These are phyloP conservation scores for Melastoma candidum DNA, from an alignment of 441 rosid genomes.

Conservation along the genomic window DNA sequence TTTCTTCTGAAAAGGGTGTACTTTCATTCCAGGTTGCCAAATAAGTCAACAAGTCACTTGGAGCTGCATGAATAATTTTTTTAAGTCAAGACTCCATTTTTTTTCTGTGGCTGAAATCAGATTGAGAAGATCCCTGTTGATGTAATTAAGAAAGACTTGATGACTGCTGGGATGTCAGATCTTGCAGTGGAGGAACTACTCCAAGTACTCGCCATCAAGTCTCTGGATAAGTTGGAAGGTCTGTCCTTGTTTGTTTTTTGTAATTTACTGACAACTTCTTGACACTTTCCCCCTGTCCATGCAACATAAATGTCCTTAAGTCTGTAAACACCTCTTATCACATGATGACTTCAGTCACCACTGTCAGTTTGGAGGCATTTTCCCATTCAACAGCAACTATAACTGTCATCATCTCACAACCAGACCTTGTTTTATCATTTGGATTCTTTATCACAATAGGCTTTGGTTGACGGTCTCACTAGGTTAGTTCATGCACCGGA, in stretches of 20 bases:
- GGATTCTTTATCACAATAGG: too few species aligned
- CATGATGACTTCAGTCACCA: too few species aligned
- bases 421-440: conserved; percentile 5
- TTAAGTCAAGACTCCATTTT: conserved; percentile 1
- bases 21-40: too few species aligned
- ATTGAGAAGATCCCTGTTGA: conserved; percentile 64
- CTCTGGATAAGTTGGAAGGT: conserved; percentile 78
- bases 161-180: conserved; percentile 48
- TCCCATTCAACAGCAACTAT: too few species aligned
- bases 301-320: conserved; percentile 8
- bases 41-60: too few species aligned
- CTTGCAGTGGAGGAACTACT: conserved; percentile 57
- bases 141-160: conserved; percentile 66
- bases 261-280: too few species aligned
- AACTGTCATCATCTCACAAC: conserved; percentile 29
- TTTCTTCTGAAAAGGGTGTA: too few species aligned
- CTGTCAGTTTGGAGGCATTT: too few species aligned
- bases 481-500: too few species aligned
- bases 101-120: conserved; percentile 24
- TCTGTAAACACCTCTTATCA: conserved; percentile 20
- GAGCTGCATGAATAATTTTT: too few species aligned
- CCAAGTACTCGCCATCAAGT: conserved; percentile 68
- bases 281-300: too few species aligned
- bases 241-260: conserved; percentile 11
- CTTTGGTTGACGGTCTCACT: too few species aligned